These are phyloP conservation scores for Cyclotella atomus DNA, from an alignment of 108 stramenopile species.

Conservation along the genomic window DNA sequence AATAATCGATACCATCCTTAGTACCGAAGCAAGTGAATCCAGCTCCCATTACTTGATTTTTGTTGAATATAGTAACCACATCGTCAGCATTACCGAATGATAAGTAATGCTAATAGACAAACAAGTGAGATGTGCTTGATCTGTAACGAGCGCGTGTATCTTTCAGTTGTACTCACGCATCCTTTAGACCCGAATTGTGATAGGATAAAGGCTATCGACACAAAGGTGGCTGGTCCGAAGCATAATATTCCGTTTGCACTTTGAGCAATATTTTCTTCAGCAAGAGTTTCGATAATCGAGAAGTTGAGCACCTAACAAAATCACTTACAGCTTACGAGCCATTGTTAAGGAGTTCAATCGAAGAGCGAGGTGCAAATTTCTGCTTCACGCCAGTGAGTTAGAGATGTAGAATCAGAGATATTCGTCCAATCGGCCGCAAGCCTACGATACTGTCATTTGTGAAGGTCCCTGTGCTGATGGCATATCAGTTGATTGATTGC, in stretches of 20 bases:
- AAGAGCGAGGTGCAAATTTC: too few relatives aligned
- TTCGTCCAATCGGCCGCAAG: too few relatives aligned
- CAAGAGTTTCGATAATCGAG: not conserved
- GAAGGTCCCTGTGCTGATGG: too few relatives aligned
- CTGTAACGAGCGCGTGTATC: not conserved
- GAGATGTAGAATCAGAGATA: too few relatives aligned
- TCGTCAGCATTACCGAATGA: not conserved
- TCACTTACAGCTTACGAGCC: constrained; percentile 17
- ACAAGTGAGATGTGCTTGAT: not conserved
- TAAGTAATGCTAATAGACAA: constrained; percentile 10
- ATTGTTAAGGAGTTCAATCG: too few relatives aligned
- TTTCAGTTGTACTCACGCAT: constrained; percentile 16
- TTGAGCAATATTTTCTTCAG: too few relatives aligned
- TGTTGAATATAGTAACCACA: not conserved
- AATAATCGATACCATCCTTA: constrained; percentile 10
- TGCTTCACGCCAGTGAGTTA: too few relatives aligned
- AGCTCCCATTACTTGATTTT: constrained; percentile 2
- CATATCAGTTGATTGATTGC: too few relatives aligned
- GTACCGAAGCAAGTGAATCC: constrained; percentile 21
- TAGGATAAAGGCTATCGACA: constrained; percentile 31
- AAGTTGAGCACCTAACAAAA: not conserved
- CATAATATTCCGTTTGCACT: constrained; percentile 30
- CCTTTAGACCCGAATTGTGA: constrained; percentile 36
- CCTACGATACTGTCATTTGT: too few relatives aligned
- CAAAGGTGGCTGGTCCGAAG: constrained; percentile 32